Evolutionary conservation across 805 yeast species (phyloP).

Genomic region (Suhomyces faveliae): DNA sequence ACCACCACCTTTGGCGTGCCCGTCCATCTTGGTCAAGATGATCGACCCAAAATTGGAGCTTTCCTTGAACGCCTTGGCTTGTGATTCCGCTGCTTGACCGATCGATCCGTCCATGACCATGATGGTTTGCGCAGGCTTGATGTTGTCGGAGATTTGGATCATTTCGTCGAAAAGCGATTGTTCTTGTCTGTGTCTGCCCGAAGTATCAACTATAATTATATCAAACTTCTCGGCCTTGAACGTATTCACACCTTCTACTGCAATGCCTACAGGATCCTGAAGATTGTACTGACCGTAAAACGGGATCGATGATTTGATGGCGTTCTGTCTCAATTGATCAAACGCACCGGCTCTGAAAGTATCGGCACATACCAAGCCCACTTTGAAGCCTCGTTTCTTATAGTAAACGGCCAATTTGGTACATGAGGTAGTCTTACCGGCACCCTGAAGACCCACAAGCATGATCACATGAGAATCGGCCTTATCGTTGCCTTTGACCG

Average conservation of each 20-base stretch:
- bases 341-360: slow-evolving; percentile 99
- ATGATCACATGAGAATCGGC: slow-evolving; percentile 61
- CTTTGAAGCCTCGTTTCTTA: slow-evolving; percentile 89
- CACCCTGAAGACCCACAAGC: slow-evolving; percentile 99
- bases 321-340: slow-evolving; percentile 96
- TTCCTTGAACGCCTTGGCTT: slow-evolving; percentile 91
- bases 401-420: slow-evolving; percentile 94
- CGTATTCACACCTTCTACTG: slow-evolving; percentile 86
- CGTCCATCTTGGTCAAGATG: slow-evolving; percentile 94
- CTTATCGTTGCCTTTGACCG: slow-evolving; percentile 17
- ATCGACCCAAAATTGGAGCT: slow-evolving; percentile 93
- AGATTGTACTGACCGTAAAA: slow-evolving; percentile 94
- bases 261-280: slow-evolving; percentile 91
- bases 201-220: slow-evolving; percentile 92
- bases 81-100: slow-evolving; percentile 97
- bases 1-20: slow-evolving; percentile 99
- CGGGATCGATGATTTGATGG: slow-evolving; percentile 91
- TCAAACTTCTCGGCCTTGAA: slow-evolving; percentile 91
- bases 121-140: slow-evolving; percentile 91
- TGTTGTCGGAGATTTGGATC: slow-evolving; percentile 87
- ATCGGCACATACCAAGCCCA: slow-evolving; percentile 97
- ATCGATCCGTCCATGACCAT: slow-evolving; percentile 97
- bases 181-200: slow-evolving; percentile 97
- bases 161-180: slow-evolving; percentile 87
- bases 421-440: slow-evolving; percentile 98